phyloP scores from a whole-genome alignment of 1,284 basidiomycete genomes.

The Erythrobasidium hasegawianum region DNA sequence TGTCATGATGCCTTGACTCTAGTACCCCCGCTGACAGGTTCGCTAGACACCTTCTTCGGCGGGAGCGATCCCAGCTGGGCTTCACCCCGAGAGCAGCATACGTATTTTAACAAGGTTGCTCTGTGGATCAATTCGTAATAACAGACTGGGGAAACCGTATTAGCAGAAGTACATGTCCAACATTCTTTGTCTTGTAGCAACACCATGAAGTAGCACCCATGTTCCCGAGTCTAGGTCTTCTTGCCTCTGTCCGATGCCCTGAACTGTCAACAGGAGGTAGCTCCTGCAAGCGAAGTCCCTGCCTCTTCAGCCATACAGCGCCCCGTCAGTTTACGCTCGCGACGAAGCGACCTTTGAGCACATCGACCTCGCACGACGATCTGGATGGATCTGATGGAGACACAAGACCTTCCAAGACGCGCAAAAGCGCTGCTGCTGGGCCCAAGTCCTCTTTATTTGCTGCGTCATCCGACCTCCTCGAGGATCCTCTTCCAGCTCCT shows the following conservation, averaged over 20 bases:
- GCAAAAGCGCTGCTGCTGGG: background rate
- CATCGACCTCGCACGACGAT: background rate
- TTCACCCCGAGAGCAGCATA: slow-evolving; percentile 35
- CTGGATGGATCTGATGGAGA: background rate
- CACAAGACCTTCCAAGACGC: background rate
- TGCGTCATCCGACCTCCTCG: background rate
- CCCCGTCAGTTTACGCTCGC: slow-evolving; percentile 6
- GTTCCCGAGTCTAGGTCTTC: slow-evolving; percentile 30
- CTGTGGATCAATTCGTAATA: slow-evolving; percentile 43
- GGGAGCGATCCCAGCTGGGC: slow-evolving; percentile 37
- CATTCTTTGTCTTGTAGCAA: too few relatives aligned
- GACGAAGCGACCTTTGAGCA: slow-evolving; percentile 4
- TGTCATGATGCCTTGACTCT: background rate
- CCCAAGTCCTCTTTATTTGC: background rate
- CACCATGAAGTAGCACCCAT: background rate
- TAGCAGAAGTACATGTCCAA: too few relatives aligned
- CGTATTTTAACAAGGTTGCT: slow-evolving; percentile 38
- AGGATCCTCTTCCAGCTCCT: background rate
- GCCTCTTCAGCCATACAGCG: slow-evolving; percentile 31
- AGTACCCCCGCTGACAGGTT: background rate
- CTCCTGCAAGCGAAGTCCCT: slow-evolving; percentile 33
- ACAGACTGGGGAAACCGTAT: background rate
- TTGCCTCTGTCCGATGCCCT: slow-evolving; percentile 32
- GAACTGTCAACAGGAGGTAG: slow-evolving; percentile 22
- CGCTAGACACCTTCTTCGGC: slow-evolving; percentile 41